Evolutionary conservation across 2,329 filamentous ascomycete genomes (phyloP).

Genomic region (Microascus cirrosus): DNA sequence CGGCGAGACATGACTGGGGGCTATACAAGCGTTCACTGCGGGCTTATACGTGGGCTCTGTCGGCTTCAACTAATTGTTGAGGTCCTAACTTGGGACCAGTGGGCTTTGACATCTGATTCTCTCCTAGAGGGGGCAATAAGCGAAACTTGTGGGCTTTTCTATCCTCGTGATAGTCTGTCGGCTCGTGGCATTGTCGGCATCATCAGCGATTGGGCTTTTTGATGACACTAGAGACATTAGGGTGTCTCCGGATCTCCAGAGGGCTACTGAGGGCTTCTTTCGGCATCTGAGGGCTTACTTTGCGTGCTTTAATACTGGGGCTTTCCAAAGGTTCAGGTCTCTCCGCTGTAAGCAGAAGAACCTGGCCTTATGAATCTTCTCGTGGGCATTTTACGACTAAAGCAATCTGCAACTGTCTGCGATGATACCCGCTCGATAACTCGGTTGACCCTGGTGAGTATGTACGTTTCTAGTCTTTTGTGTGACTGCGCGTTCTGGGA

Average conservation of each 20-base stretch:
- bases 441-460: background rate
- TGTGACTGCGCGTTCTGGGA: background rate
- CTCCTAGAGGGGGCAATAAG: conserved; percentile 7
- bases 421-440: background rate
- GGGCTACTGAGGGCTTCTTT: conserved; percentile 11
- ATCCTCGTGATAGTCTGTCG: background rate
- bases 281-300: conserved; percentile 4
- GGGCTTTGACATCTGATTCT: conserved; percentile 41
- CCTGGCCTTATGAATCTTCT: background rate
- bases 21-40: conserved; percentile 25
- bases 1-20: conserved; percentile 17
- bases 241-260: conserved; percentile 8
- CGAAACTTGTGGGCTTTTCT: background rate
- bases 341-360: background rate
- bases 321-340: background rate
- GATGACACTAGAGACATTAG: conserved; percentile 6
- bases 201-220: conserved; percentile 46
- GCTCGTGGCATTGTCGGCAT: conserved; percentile 18
- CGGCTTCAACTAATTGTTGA: conserved; percentile 32
- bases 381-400: background rate
- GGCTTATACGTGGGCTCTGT: conserved; percentile 30
- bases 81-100: conserved; percentile 22
- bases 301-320: background rate
- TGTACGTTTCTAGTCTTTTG: background rate
- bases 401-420: background rate